Evolutionary conservation across 371 early-diverging fungal genomes (phyloP).

Genomic region (Lichtheimia hyalospora): DNA sequence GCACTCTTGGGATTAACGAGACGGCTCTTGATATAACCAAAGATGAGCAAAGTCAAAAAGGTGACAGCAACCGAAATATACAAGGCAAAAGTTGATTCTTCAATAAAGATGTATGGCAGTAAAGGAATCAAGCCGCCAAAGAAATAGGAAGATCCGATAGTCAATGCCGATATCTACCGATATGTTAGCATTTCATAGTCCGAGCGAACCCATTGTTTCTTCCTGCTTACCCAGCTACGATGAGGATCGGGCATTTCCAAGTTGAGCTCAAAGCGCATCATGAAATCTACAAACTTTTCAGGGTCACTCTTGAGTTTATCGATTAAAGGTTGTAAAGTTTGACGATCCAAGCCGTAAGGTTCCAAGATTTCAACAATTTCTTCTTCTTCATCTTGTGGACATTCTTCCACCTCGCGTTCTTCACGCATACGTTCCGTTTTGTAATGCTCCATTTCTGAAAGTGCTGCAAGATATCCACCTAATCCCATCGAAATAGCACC

Average conservation of each 20-base stretch:
- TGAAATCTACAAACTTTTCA: constrained; percentile 69
- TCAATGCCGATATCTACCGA: constrained; percentile 57
- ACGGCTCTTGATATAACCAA: constrained; percentile 64
- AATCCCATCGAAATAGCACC: constrained; percentile 59
- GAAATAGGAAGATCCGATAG: constrained; percentile 71
- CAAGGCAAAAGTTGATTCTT: constrained; percentile 47
- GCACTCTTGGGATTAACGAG: constrained; percentile 54
- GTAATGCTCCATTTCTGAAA: constrained; percentile 71
- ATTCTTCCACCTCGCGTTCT: constrained; percentile 54
- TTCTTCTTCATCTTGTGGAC: constrained; percentile 64
- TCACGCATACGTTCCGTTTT: constrained; percentile 62
- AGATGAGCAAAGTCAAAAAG: constrained; percentile 55
- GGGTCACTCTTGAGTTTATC: constrained; percentile 54
- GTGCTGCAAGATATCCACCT: constrained; percentile 70
- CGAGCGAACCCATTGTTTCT: neutral
- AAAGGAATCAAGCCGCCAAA: constrained; percentile 72
- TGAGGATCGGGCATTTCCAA: constrained; percentile 64
- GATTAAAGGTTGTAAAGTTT: constrained; percentile 63
- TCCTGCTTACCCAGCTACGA: constrained; percentile 55
- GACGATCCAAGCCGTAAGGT: constrained; percentile 61
- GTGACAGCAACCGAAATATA: constrained; percentile 60
- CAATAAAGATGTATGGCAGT: constrained; percentile 64
- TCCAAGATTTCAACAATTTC: constrained; percentile 64
- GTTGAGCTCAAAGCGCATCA: constrained; percentile 77
- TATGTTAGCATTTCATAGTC: neutral